phyloP scores from a whole-genome alignment of 805 yeast species.

The Maudiozyma turicensis region DNA sequence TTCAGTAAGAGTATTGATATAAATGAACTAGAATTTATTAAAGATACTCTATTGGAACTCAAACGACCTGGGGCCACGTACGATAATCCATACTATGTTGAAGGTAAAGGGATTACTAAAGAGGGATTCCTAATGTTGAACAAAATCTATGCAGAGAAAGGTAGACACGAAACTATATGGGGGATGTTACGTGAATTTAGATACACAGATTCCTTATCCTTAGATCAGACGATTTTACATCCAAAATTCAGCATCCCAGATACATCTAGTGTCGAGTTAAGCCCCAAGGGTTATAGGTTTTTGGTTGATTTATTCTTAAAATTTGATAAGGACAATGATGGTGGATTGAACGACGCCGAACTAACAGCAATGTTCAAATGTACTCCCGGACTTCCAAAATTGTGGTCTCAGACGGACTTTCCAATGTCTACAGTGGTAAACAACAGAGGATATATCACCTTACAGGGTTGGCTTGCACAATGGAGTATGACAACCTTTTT shows the following conservation, averaged over 20 bases:
- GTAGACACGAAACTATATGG: constrained; percentile 97
- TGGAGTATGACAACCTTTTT: constrained; percentile 95
- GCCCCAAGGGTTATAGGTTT: constrained; percentile 87
- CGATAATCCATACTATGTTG: constrained; percentile 26
- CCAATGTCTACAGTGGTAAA: constrained; percentile 85
- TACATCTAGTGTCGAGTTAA: constrained; percentile 75
- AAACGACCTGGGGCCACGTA: constrained; percentile 6
- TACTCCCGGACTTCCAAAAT: constrained; percentile 84
- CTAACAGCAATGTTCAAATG: constrained; percentile 63
- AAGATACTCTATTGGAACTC: constrained; percentile 23
- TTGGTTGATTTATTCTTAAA: constrained; percentile 80
- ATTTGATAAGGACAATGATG: constrained; percentile 93
- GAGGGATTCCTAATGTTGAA: constrained; percentile 72
- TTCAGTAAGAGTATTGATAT: constrained; percentile 51
- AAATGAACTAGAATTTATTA: constrained; percentile 40
- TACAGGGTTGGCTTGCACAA: constrained; percentile 98
- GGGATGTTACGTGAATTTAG: constrained; percentile 81
- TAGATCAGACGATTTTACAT: constrained; percentile 66
- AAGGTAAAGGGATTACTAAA: constrained; percentile 48
- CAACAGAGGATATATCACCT: constrained; percentile 78
- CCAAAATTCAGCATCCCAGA: constrained; percentile 71
- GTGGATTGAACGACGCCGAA: constrained; percentile 77
- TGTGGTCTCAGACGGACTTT: constrained; percentile 79
- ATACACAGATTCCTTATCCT: constrained; percentile 84
- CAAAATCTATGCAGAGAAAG: constrained; percentile 77